phyloP scores from a whole-genome alignment of 2,329 filamentous ascomycete species.

The Dactylellina cionopaga region DNA sequence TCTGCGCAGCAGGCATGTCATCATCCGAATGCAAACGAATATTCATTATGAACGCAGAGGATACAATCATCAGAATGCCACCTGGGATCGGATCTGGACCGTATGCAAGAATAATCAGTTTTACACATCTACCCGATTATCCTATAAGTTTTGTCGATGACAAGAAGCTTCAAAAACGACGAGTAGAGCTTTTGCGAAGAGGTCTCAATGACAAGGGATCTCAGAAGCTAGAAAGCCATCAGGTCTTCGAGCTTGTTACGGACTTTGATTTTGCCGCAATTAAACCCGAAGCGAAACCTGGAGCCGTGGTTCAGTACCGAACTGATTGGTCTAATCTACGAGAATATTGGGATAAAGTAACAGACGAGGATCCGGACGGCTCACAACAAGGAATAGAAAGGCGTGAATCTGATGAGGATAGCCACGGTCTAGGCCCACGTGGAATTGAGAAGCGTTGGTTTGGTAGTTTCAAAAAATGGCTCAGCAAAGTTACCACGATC shows the following conservation, averaged over 20 bases:
- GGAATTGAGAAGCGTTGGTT: constrained; percentile 1
- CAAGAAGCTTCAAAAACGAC: constrained; percentile 1
- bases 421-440: too few relatives aligned
- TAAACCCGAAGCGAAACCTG: constrained; percentile 4
- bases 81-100: constrained; percentile 11
- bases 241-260: constrained; percentile 15
- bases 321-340: constrained; percentile 19
- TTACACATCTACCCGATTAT: constrained; percentile 10
- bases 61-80: constrained; percentile 14
- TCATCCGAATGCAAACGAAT: constrained; percentile 14
- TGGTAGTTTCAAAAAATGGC: constrained; percentile 10
- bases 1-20: constrained; percentile 11
- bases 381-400: not conserved
- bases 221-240: not conserved
- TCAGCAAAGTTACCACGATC: too few relatives aligned
- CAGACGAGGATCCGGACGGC: constrained; percentile 16
- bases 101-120: constrained; percentile 10
- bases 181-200: not conserved
- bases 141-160: not conserved
- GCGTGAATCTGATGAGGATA: constrained; percentile 3
- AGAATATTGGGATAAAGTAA: constrained; percentile 23
- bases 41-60: constrained; percentile 23
- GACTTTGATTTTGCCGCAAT: constrained; percentile 21
- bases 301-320: constrained; percentile 17
- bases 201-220: not conserved